These are phyloP conservation scores for Hirschioporus abietinus DNA, from an alignment of 768 basidiomycete species.

Conservation along the genomic window DNA sequence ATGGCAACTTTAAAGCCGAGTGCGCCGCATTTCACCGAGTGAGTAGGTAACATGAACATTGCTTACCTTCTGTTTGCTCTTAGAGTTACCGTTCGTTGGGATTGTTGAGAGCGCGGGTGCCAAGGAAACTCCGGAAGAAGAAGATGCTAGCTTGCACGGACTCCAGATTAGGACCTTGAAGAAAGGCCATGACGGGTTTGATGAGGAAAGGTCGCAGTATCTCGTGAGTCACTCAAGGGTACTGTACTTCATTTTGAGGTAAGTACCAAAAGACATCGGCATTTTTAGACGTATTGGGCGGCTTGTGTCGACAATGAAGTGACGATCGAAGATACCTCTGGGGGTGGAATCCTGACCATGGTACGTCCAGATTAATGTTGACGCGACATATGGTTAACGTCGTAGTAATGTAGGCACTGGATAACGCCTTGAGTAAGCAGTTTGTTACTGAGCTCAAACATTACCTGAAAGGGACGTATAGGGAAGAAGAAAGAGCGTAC, in stretches of 20 bases:
- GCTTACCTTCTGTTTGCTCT: not conserved
- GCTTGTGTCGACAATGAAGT: not conserved
- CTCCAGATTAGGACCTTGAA: not conserved
- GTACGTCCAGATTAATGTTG: too few species aligned
- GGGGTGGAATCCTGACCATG: not conserved
- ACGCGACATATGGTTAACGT: too few species aligned
- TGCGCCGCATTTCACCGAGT: not conserved
- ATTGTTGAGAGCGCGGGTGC: not conserved
- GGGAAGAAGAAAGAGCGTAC: not conserved
- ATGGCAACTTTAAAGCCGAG: not conserved
- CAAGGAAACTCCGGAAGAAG: not conserved
- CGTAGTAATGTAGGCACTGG: not conserved
- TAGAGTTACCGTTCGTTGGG: not conserved
- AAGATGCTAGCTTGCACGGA: not conserved
- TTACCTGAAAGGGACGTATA: not conserved
- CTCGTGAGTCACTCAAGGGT: not conserved
- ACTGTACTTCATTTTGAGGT: too few species aligned
- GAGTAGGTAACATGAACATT: not conserved
- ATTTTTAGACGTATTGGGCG: not conserved
- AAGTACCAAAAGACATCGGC: too few species aligned
- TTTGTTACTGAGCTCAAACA: not conserved
- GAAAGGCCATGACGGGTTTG: not conserved
- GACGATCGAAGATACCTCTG: not conserved
- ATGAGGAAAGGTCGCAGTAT: not conserved
- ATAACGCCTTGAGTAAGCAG: not conserved